These are phyloP conservation scores for Metschnikowia anglica DNA, from an alignment of 805 yeast genomes.

Conservation along the genomic window DNA sequence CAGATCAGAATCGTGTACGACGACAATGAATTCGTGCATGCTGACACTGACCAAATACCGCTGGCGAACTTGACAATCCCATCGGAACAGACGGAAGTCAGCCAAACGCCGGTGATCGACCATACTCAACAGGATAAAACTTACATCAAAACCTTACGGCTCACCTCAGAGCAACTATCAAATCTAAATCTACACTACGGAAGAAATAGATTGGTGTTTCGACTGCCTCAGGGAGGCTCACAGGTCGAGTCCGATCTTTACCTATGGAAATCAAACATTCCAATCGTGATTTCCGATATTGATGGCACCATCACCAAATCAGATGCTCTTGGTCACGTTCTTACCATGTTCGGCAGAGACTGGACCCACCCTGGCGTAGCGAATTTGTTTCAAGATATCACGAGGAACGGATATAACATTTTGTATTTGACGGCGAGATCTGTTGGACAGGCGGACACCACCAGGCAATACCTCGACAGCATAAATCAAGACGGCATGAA, in stretches of 20 bases:
- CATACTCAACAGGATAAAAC: constrained; percentile 25
- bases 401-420: constrained; percentile 85
- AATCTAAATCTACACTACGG: constrained; percentile 74
- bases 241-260: constrained; percentile 69
- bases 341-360: constrained; percentile 90
- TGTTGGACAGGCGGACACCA: constrained; percentile 92
- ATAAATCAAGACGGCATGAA: constrained; percentile 67
- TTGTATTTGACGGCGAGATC: constrained; percentile 93
- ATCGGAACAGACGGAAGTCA: constrained; percentile 4
- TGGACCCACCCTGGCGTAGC: constrained; percentile 99
- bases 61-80: constrained; percentile 12
- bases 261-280: constrained; percentile 80
- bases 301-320: constrained; percentile 98
- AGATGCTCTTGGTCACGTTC: constrained; percentile 94
- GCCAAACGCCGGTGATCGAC: constrained; percentile 4
- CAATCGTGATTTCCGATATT: constrained; percentile 94
- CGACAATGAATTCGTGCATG: constrained; percentile 15
- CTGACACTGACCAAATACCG: constrained; percentile 9
- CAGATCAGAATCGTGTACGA: constrained; percentile 54
- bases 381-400: constrained; percentile 81
- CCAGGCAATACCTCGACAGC: constrained; percentile 77
- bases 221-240: constrained; percentile 82
- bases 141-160: constrained; percentile 82
- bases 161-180: constrained; percentile 86
- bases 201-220: constrained; percentile 71